Conservation (phyloP, 768 basidiomycete genomes). For the Aureoboletus auriporus region DNA sequence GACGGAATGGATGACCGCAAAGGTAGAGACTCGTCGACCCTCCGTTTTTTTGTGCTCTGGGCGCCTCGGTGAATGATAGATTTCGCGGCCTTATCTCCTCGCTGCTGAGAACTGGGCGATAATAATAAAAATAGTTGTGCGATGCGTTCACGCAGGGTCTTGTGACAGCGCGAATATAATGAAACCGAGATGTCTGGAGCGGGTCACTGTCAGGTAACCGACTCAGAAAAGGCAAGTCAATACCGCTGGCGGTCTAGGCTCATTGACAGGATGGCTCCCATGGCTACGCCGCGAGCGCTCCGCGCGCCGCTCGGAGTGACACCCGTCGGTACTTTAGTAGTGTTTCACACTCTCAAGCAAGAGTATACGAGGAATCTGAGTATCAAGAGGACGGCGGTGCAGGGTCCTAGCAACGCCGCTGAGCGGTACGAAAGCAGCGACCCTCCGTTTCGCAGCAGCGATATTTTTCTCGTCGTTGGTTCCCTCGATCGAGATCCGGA, state of each 20-base stretch:
- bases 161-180: background rate
- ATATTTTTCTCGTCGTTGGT: conserved; percentile 10
- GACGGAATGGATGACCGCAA: no score
- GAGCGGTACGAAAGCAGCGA: conserved; percentile 26
- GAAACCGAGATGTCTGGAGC: background rate
- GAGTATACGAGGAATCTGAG: conserved; percentile 2
- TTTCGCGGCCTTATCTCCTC: background rate
- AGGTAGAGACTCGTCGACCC: background rate
- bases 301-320: conserved; percentile 17
- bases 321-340: background rate
- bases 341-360: conserved; percentile 5
- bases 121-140: background rate
- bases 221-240: background rate
- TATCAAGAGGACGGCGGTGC: conserved; percentile 10
- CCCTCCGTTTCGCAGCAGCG: conserved; percentile 28
- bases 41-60: no score
- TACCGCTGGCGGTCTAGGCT: background rate
- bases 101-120: background rate
- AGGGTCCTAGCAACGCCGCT: conserved; percentile 28
- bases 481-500: conserved; percentile 27
- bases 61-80: background rate
- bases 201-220: background rate
- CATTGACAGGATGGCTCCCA: background rate
- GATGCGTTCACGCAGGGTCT: conserved; percentile 1
- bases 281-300: conserved; percentile 20